A percentile compares a stretch with the other conserved stretches of the same genome.
Conservation (phyloP, 2,329 filamentous ascomycete species). For the Emericellopsis cladophorae region DNA sequence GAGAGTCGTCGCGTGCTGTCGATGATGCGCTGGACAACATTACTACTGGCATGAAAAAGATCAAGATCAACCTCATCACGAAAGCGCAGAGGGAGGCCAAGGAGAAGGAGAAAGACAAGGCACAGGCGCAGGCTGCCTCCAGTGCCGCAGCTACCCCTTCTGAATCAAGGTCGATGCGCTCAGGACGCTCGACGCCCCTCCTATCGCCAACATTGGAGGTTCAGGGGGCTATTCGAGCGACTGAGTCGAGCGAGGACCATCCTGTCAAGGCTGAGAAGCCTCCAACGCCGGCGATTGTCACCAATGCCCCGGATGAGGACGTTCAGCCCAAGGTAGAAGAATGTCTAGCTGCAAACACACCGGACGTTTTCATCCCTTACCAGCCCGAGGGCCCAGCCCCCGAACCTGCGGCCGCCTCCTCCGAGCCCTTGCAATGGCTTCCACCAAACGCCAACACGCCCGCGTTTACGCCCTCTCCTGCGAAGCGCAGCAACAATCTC, state of each 20-base stretch:
- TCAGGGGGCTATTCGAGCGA: neutral
- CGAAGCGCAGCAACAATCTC: slow-evolving; percentile 19
- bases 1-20: slow-evolving; percentile 6
- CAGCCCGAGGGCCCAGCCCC: slow-evolving; percentile 37
- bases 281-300: neutral
- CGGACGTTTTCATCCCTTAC: slow-evolving; percentile 38
- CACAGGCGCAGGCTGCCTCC: slow-evolving; percentile 13
- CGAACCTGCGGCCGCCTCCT: slow-evolving; percentile 19
- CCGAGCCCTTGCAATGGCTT: slow-evolving; percentile 35
- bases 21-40: slow-evolving; percentile 38
- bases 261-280: neutral
- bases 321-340: slow-evolving; percentile 5
- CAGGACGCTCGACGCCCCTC: neutral
- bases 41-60: slow-evolving; percentile 46
- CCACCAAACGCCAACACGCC: slow-evolving; percentile 30
- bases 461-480: slow-evolving; percentile 17
- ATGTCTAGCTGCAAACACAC: slow-evolving; percentile 7
- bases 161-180: neutral
- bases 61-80: slow-evolving; percentile 49
- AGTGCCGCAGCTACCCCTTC: slow-evolving; percentile 3
- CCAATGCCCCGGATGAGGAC: slow-evolving; percentile 9
- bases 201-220: neutral
- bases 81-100: slow-evolving; percentile 44
- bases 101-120: slow-evolving; percentile 30
- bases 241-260: neutral